Conservation (phyloP, 768 basidiomycete genomes). For the Antrodiella citrinella region DNA sequence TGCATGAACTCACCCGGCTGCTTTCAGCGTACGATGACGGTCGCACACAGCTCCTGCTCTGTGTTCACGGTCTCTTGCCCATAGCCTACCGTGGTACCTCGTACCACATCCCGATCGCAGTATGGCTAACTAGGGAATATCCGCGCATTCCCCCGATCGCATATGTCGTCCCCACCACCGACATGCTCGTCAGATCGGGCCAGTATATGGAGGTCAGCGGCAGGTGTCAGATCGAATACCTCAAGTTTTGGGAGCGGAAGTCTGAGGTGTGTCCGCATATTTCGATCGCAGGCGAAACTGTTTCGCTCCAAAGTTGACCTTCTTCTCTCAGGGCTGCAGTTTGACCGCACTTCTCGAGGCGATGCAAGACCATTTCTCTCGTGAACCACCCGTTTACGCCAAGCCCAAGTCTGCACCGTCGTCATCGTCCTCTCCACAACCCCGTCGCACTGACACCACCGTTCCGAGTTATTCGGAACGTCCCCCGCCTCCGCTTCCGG, state of each 20-base stretch:
- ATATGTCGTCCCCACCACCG: slow-evolving; percentile 86
- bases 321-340: slow-evolving; percentile 55
- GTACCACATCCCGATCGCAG: slow-evolving; percentile 90
- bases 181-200: slow-evolving; percentile 81
- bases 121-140: slow-evolving; percentile 85
- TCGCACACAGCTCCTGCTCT: slow-evolving; percentile 84
- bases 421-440: slow-evolving; percentile 6
- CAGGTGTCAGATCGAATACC: slow-evolving; percentile 58
- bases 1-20: slow-evolving; percentile 6
- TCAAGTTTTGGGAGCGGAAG: slow-evolving; percentile 73
- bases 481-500: slow-evolving; percentile 20
- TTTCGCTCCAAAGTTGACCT: slow-evolving; percentile 9
- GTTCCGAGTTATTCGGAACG: slow-evolving; percentile 14
- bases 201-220: slow-evolving; percentile 77
- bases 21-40: slow-evolving; percentile 86
- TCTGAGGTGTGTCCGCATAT: slow-evolving; percentile 58
- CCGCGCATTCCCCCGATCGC: slow-evolving; percentile 75
- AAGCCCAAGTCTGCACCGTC: slow-evolving; percentile 43
- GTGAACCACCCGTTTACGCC: slow-evolving; percentile 83
- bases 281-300: slow-evolving; percentile 4
- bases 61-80: slow-evolving; percentile 85
- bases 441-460: slow-evolving; percentile 6
- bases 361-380: slow-evolving; percentile 78
- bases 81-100: slow-evolving; percentile 66
- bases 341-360: slow-evolving; percentile 67